Evolutionary conservation across 2,329 filamentous ascomycete species (phyloP).

Genomic region (Fusarium virguliforme): DNA sequence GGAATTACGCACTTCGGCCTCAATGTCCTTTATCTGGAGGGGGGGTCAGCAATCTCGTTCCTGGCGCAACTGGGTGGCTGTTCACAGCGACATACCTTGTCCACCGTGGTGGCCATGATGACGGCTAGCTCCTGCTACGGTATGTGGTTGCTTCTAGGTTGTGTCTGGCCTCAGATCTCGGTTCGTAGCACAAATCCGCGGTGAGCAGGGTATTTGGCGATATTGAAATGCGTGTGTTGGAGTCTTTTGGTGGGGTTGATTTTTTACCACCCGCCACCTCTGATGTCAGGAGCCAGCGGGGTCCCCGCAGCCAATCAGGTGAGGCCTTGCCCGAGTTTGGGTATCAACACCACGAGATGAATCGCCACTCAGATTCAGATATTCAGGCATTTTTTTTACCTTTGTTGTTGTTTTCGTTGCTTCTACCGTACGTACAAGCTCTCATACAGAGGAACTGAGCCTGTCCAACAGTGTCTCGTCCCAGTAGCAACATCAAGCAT

Average conservation of each 20-base stretch:
- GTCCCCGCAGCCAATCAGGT: conserved; percentile 32
- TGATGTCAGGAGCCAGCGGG: conserved; percentile 54
- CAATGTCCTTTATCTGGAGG: conserved; percentile 91
- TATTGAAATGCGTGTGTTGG: conserved; percentile 48
- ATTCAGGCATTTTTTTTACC: background rate
- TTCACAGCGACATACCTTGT: conserved; percentile 77
- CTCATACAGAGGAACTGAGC: conserved; percentile 16
- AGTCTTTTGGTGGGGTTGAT: conserved; percentile 60
- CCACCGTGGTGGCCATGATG: conserved; percentile 96
- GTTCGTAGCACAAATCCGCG: conserved; percentile 40
- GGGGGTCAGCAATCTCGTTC: conserved; percentile 49
- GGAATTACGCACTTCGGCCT: conserved; percentile 82
- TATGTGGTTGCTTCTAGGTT: conserved; percentile 28
- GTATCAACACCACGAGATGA: conserved; percentile 6
- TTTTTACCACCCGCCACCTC: conserved; percentile 50
- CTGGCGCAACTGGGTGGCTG: conserved; percentile 15
- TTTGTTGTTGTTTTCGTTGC: conserved; percentile 26
- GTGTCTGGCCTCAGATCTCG: conserved; percentile 40
- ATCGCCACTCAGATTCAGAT: background rate
- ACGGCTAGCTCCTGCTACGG: conserved; percentile 44
- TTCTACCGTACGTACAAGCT: conserved; percentile 37
- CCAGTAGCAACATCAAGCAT: conserved; percentile 25
- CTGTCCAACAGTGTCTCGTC: conserved; percentile 19
- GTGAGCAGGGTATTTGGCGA: conserved; percentile 42
- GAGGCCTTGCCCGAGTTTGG: background rate